These are phyloP conservation scores for Nitzschia sp. DNA, from an alignment of 108 stramenopile species.

Conservation along the genomic window DNA sequence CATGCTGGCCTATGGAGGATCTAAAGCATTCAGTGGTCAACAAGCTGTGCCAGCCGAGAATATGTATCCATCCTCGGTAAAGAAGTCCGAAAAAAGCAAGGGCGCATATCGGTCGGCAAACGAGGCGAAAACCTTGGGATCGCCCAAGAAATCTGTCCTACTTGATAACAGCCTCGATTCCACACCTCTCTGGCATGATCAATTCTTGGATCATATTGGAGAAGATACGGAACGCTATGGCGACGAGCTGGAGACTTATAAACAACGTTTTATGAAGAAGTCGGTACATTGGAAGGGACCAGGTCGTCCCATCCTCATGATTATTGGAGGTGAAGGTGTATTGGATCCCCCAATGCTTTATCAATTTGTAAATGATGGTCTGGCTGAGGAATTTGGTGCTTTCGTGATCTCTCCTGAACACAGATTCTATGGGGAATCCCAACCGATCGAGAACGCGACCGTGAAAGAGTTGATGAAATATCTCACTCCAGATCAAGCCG, in stretches of 20 bases:
- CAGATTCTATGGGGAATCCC: slow-evolving; percentile 81
- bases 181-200: slow-evolving; percentile 24
- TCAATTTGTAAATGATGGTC: slow-evolving; percentile 64
- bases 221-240: slow-evolving; percentile 6
- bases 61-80: too few relatives aligned
- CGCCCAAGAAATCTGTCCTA: background rate
- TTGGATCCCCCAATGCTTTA: slow-evolving; percentile 53
- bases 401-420: slow-evolving; percentile 79
- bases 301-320: slow-evolving; percentile 72
- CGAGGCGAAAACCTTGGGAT: background rate
- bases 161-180: background rate
- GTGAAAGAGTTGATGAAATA: slow-evolving; percentile 28
- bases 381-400: slow-evolving; percentile 69
- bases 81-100: too few relatives aligned
- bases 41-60: background rate
- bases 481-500: slow-evolving; percentile 69
- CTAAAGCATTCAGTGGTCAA: background rate
- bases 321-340: slow-evolving; percentile 77
- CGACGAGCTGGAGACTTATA: background rate
- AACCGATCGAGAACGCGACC: slow-evolving; percentile 35
- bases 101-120: too few relatives aligned
- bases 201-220: slow-evolving; percentile 58
- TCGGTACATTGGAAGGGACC: slow-evolving; percentile 59
- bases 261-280: slow-evolving; percentile 64
- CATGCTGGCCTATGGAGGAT: background rate